Conservation (phyloP, 441 rosid genomes). For the Eutrema salsugineum region DNA sequence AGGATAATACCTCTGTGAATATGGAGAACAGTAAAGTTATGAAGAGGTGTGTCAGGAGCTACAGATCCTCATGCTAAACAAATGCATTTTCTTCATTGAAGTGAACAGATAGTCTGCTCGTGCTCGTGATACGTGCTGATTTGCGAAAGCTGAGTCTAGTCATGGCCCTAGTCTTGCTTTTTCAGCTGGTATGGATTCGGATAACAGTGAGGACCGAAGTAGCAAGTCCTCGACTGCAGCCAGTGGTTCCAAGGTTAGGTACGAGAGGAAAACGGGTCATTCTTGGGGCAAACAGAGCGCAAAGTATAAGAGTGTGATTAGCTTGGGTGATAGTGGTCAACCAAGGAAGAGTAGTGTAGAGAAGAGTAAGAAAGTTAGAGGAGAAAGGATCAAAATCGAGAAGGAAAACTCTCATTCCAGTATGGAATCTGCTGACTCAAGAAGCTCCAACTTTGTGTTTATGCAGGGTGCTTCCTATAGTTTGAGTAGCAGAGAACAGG, state of each 20-base stretch:
- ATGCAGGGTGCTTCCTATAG: constrained; percentile 54
- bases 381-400: constrained; percentile 76
- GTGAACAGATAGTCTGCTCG: too few relatives aligned
- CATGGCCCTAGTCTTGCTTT: constrained; percentile 44
- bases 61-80: constrained; percentile 31
- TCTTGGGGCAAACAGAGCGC: constrained; percentile 43
- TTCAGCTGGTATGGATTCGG: constrained; percentile 55
- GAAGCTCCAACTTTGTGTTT: constrained; percentile 84
- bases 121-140: too few relatives aligned
- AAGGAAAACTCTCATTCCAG: constrained; percentile 87
- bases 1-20: constrained; percentile 37
- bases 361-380: constrained; percentile 69
- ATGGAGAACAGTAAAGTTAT: constrained; percentile 40
- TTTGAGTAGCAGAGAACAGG: constrained; percentile 52
- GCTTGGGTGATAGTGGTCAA: constrained; percentile 33
- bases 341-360: constrained; percentile 51
- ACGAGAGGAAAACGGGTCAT: constrained; percentile 41
- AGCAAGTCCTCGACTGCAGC: constrained; percentile 84
- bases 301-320: constrained; percentile 42
- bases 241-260: constrained; percentile 52
- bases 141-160: constrained; percentile 32
- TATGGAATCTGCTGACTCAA: constrained; percentile 77
- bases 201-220: constrained; percentile 68
- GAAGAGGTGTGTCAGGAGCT: constrained; percentile 53
- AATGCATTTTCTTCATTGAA: constrained; percentile 24